phyloP scores from a whole-genome alignment of 2,329 filamentous ascomycete species.

The Geosmithia putterillii region DNA sequence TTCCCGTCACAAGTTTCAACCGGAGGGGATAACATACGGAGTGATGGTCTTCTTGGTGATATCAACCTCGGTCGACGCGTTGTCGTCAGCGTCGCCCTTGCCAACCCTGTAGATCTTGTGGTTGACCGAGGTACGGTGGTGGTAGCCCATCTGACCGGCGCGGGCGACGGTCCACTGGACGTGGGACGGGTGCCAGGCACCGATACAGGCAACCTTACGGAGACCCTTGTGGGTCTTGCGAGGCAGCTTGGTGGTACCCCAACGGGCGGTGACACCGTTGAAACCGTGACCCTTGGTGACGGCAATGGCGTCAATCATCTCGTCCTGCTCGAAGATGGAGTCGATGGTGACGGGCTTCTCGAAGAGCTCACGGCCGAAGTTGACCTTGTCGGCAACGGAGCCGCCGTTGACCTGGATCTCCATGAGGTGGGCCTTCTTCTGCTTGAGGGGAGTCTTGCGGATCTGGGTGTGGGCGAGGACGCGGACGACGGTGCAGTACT shows the following conservation, averaged over 20 bases:
- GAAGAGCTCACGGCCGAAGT: conserved; percentile 89
- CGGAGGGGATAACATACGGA: conserved; percentile 62
- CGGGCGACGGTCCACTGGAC: conserved; percentile 99
- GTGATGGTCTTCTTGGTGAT: conserved; percentile 99
- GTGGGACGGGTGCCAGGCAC: conserved; percentile 99
- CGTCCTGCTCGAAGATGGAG: conserved; percentile 96
- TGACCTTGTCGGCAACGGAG: conserved; percentile 90
- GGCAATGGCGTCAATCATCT: conserved; percentile 98
- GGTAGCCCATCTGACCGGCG: conserved; percentile 99
- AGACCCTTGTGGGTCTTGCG: conserved; percentile 99
- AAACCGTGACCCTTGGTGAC: conserved; percentile 99
- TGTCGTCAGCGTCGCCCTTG: conserved; percentile 81
- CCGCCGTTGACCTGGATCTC: conserved; percentile 99
- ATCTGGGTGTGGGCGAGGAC: conserved; percentile 99
- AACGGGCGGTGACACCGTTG: conserved; percentile 92
- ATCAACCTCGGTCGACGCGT: conserved; percentile 89
- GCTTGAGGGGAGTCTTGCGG: conserved; percentile 98
- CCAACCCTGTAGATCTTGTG: conserved; percentile 99
- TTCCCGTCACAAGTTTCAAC: too few species aligned
- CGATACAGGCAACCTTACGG: conserved; percentile 99
- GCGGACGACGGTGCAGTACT: conserved; percentile 99
- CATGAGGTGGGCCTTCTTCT: conserved; percentile 99
- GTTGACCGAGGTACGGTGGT: conserved; percentile 99
- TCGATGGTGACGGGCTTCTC: conserved; percentile 96
- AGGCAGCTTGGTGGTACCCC: conserved; percentile 99